A percentile compares a stretch with the other conserved stretches of the same genome.
Evolutionary conservation across 2,329 filamentous ascomycete genomes (phyloP).

Genomic region (Nemania serpens): DNA sequence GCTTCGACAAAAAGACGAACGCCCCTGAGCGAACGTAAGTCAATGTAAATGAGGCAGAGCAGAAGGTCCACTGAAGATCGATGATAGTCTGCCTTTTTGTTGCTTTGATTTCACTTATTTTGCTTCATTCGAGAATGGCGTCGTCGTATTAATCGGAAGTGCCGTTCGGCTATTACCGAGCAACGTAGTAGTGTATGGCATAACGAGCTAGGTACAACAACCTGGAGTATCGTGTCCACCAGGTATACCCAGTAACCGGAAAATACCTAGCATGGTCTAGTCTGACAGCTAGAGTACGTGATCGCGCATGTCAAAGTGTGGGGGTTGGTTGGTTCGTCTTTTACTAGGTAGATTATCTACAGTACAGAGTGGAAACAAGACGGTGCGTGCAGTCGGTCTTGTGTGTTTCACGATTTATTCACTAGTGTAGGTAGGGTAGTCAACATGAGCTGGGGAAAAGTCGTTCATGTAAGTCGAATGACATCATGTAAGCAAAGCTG

Average conservation of each 20-base stretch:
- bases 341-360: background rate
- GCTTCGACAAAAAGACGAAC: background rate
- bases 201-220: background rate
- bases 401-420: background rate
- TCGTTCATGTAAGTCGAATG: constrained; percentile 8
- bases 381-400: background rate
- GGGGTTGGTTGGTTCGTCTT: constrained; percentile 12
- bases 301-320: constrained; percentile 12
- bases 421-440: background rate
- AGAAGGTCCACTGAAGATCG: too few species aligned
- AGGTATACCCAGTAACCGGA: too few species aligned
- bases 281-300: constrained; percentile 1
- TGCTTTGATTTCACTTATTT: background rate
- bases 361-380: constrained; percentile 1
- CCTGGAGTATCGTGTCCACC: constrained; percentile 1
- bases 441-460: background rate
- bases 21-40: too few species aligned
- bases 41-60: too few species aligned
- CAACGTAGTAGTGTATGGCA: too few species aligned
- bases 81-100: background rate
- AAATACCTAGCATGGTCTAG: background rate
- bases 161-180: constrained; percentile 17
- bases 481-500: constrained; percentile 11
- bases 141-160: background rate
- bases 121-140: background rate